Conservation (phyloP, 768 basidiomycete genomes). For the Russula sp. region DNA sequence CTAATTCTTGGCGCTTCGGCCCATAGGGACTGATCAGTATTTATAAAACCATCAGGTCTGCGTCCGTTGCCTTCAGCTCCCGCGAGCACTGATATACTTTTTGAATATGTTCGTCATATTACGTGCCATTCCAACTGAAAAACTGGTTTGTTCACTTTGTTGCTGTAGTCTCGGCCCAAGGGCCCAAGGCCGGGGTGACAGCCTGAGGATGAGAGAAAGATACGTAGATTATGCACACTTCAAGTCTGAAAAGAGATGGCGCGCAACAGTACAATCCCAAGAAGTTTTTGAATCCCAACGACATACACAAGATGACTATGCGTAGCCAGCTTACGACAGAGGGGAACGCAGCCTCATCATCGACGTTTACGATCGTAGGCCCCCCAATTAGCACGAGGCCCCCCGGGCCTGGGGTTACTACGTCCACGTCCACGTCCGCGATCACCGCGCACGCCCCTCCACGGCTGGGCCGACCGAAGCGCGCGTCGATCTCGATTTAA, state of each 20-base stretch:
- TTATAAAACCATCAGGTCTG: too few relatives aligned
- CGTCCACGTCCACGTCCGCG: slow-evolving; percentile 38
- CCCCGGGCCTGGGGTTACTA: slow-evolving; percentile 36
- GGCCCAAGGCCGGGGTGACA: not conserved
- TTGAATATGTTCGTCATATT: too few relatives aligned
- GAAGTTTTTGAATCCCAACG: slow-evolving; percentile 19
- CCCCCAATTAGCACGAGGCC: slow-evolving; percentile 36
- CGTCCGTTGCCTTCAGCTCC: too few relatives aligned
- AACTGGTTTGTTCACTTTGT: not conserved
- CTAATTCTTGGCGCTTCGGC: too few relatives aligned
- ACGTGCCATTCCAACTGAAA: not conserved
- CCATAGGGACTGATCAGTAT: too few relatives aligned
- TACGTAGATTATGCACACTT: slow-evolving; percentile 24
- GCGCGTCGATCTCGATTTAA: slow-evolving; percentile 87
- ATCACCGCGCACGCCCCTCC: slow-evolving; percentile 49
- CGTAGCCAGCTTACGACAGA: slow-evolving; percentile 46
- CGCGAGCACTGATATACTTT: too few relatives aligned
- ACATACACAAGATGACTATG: slow-evolving; percentile 12
- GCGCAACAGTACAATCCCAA: slow-evolving; percentile 22
- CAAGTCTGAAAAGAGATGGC: slow-evolving; percentile 15
- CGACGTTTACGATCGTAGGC: slow-evolving; percentile 53
- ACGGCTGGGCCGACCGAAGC: slow-evolving; percentile 77
- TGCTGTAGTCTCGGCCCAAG: not conserved
- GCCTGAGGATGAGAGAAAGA: not conserved
- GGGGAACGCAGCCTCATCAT: slow-evolving; percentile 85